phyloP scores from a whole-genome alignment of 2,329 filamentous ascomycete genomes.

The Alternaria hordeiaustralica region DNA sequence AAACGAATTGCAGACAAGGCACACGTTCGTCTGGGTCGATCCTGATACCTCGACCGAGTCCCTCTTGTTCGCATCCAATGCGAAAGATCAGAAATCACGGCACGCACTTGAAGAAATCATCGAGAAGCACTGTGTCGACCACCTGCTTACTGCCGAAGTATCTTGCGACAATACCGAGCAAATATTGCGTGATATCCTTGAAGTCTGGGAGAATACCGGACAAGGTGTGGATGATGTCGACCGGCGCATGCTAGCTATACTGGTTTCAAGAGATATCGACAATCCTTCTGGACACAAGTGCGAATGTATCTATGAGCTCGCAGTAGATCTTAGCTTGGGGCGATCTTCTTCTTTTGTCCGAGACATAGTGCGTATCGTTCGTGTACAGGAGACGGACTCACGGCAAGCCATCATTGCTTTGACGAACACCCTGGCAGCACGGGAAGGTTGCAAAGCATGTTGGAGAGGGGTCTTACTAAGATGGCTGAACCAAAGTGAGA shows the following conservation, averaged over 20 bases:
- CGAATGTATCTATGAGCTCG: slow-evolving; percentile 28
- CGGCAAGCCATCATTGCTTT: slow-evolving; percentile 24
- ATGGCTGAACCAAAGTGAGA: slow-evolving; percentile 17
- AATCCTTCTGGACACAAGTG: slow-evolving; percentile 16
- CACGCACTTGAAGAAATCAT: slow-evolving; percentile 21
- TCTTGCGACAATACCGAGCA: slow-evolving; percentile 13
- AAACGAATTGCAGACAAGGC: background rate
- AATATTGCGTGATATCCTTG: slow-evolving; percentile 23
- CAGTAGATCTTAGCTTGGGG: background rate
- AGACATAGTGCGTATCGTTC: slow-evolving; percentile 16
- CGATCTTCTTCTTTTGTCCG: slow-evolving; percentile 17
- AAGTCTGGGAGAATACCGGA: slow-evolving; percentile 26
- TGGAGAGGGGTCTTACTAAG: slow-evolving; percentile 32
- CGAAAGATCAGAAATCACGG: background rate
- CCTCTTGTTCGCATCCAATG: background rate
- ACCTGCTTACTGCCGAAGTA: slow-evolving; percentile 15
- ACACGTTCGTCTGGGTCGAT: background rate
- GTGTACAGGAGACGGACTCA: background rate
- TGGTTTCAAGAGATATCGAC: slow-evolving; percentile 12
- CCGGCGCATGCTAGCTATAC: slow-evolving; percentile 25
- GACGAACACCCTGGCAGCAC: slow-evolving; percentile 19
- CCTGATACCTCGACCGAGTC: background rate
- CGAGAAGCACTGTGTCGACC: slow-evolving; percentile 26
- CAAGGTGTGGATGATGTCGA: slow-evolving; percentile 2
- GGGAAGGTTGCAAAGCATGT: slow-evolving; percentile 15